phyloP scores from a whole-genome alignment of 768 basidiomycete species.

The Imleria badia region DNA sequence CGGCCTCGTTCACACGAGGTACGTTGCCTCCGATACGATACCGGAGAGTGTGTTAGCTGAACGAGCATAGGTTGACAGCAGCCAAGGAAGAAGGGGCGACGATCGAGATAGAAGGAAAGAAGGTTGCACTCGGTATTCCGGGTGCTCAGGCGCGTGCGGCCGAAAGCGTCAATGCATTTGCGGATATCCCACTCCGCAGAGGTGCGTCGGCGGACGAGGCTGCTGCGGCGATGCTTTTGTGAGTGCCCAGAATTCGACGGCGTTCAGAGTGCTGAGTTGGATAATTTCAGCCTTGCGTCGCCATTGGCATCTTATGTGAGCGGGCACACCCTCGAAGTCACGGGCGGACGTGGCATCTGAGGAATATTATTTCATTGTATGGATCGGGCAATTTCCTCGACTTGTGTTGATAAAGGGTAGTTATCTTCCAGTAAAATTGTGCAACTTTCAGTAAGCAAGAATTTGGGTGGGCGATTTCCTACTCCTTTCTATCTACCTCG shows the following conservation, averaged over 20 bases:
- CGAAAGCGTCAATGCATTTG: constrained; percentile 42
- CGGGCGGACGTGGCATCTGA: constrained; percentile 77
- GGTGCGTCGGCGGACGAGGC: constrained; percentile 75
- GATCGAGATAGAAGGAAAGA: constrained; percentile 82
- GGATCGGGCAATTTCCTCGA: neutral
- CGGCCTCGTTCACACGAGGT: constrained; percentile 78
- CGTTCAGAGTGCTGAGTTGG: constrained; percentile 1
- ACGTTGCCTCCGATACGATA: neutral
- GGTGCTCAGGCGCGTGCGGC: constrained; percentile 42
- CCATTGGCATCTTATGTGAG: constrained; percentile 78
- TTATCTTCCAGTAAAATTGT: neutral
- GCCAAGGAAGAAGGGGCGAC: constrained; percentile 74
- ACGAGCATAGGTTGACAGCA: constrained; percentile 57
- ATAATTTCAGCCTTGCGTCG: constrained; percentile 59
- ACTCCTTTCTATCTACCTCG: neutral
- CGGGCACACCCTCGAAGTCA: constrained; percentile 83
- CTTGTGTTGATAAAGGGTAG: neutral
- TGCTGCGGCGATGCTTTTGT: constrained; percentile 75
- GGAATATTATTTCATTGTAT: neutral
- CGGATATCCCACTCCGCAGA: constrained; percentile 63
- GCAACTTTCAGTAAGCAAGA: neutral
- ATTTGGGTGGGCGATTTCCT: neutral
- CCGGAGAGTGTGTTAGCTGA: constrained; percentile 3
- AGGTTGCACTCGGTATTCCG: constrained; percentile 80
- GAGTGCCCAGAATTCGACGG: constrained; percentile 30